phyloP scores from a whole-genome alignment of 768 basidiomycete genomes.

The Termitomyces sp. region DNA sequence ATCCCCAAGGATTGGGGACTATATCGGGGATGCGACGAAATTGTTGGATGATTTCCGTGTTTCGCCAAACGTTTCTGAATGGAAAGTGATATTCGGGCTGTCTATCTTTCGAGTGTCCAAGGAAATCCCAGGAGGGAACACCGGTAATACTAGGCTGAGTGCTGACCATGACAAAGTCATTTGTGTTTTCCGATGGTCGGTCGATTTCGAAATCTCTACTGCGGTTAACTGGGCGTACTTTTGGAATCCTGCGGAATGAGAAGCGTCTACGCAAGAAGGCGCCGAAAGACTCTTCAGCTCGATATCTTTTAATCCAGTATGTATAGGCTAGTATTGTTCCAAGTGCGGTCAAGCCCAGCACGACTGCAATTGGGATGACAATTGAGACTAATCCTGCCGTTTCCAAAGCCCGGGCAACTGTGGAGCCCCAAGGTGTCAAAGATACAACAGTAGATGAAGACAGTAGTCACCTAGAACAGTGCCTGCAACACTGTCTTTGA shows the following conservation, averaged over 20 bases:
- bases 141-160: neutral
- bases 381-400: constrained; percentile 1
- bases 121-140: neutral
- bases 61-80: constrained; percentile 6
- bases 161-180: constrained; percentile 6
- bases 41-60: constrained; percentile 11
- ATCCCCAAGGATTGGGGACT: constrained; percentile 12
- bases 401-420: neutral
- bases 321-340: neutral
- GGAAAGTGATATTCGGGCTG: constrained; percentile 1
- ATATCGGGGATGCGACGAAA: constrained; percentile 11
- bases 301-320: constrained; percentile 1
- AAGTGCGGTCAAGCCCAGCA: constrained; percentile 1
- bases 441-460: neutral
- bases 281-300: neutral
- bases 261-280: neutral
- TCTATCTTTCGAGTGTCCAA: neutral
- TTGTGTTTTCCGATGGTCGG: constrained; percentile 1
- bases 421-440: neutral
- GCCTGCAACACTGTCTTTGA: neutral
- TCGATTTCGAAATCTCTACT: constrained; percentile 14
- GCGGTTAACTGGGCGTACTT: constrained; percentile 5
- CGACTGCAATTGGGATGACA: constrained; percentile 5
- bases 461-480: constrained; percentile 6
- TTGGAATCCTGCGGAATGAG: neutral